Evolutionary conservation across 148 eudicot genomes (phyloP), one percentile per base, ranked within the genome.

Genomic region (Bassia scoparia): DNA sequence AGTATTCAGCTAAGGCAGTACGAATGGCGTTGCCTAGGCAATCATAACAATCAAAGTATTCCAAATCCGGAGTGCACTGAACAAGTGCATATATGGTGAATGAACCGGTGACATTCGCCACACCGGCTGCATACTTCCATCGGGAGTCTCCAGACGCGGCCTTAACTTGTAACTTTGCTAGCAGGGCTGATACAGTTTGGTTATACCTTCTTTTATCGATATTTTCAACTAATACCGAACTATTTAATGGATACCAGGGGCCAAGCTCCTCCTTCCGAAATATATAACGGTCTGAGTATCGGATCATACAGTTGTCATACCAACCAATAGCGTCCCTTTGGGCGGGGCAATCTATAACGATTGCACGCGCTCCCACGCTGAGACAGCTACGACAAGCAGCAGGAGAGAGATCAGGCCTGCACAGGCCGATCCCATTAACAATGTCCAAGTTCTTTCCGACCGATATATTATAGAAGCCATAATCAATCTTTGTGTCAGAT

Each of bases 51-150:
- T 83, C 69, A 1, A 0, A 12, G 16, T 60, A 16, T 11, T 61
- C 27, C 24, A 87, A 67, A 54, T 87, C 88, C 20, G 87, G 86
- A 14, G 87, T 78, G 71, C 90, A 87, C 78, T 87, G 86, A 33
- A 77, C 77, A 30, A 87, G 83, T 10, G 68, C 85, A 24, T 77
- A 52, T 0, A 86, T 23, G 9, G 50, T 74, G 17, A 27, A 21
- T 3, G 46, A 52, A 29, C 30, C 38, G 0, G 53, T 16, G 6
- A 79, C 49, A 10, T 30, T 43, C 16, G 70, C 73, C 7, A 55
- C 53, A 20, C 79, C 86, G 0, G 77, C 73, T 0, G 79, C 86
- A 75, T 72, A 87, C 64, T 84, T 87, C 31, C 27, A 21, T 2
- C 46, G 70, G 12, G 77, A 72, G 41, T 79, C 79, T 0, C 75